A percentile compares a stretch with the other conserved stretches of the same genome.
Evolutionary conservation across 345 rosid species (phyloP).

Genomic region (sweet orange (Citrus sinensis)): DNA sequence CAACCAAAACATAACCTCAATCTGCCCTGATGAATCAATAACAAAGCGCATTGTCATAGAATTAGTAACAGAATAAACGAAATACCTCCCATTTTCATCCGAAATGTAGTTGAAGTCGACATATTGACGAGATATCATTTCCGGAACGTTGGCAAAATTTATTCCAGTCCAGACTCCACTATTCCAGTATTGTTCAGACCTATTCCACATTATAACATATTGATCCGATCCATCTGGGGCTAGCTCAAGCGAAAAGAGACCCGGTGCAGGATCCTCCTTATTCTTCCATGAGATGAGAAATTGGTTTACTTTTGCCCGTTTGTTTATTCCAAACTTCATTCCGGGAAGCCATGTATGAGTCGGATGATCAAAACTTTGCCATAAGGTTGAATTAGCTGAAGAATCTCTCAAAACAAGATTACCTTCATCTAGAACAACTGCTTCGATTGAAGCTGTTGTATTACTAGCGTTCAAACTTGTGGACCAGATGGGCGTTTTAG

Average conservation of each 20-base stretch:
- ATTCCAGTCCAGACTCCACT: constrained; percentile 65
- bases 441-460: background rate
- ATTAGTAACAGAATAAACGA: constrained; percentile 40
- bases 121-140: constrained; percentile 53
- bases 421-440: constrained; percentile 40
- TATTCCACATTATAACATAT: constrained; percentile 54
- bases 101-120: constrained; percentile 47
- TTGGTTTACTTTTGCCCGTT: constrained; percentile 29
- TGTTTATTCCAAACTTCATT: constrained; percentile 45
- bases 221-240: constrained; percentile 45
- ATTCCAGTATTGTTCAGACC: constrained; percentile 44
- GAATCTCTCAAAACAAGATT: constrained; percentile 40
- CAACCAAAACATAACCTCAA: constrained; percentile 46
- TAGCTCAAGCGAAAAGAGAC: constrained; percentile 68
- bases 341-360: constrained; percentile 77
- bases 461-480: constrained; percentile 40
- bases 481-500: constrained; percentile 53
- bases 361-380: constrained; percentile 83
- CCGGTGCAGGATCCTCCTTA: constrained; percentile 59
- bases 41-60: constrained; percentile 34
- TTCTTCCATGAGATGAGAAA: constrained; percentile 63
- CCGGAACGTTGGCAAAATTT: constrained; percentile 56
- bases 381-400: constrained; percentile 25
- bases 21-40: constrained; percentile 63
- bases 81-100: constrained; percentile 49